These are phyloP conservation scores for Nidularia sp. DNA, from an alignment of 768 basidiomycete species.

Conservation along the genomic window DNA sequence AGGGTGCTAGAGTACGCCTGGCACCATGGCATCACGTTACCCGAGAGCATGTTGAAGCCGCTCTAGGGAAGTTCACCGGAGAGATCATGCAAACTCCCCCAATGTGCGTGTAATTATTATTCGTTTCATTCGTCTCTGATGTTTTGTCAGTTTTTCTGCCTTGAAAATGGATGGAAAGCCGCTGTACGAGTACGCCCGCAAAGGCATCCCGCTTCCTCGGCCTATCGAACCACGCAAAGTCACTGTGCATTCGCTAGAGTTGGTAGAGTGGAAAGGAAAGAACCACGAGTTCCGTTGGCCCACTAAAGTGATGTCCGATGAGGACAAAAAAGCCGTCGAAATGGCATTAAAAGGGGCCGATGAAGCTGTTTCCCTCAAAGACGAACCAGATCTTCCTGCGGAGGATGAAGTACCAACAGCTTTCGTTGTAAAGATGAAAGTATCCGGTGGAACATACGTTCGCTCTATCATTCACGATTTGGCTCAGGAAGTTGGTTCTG, in stretches of 20 bases:
- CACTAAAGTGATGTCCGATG: conserved; percentile 57
- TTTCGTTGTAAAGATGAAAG: conserved; percentile 88
- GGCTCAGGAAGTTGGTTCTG: conserved; percentile 76
- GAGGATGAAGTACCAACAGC: conserved; percentile 54
- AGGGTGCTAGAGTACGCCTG: conserved; percentile 75
- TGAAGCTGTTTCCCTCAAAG: conserved; percentile 29
- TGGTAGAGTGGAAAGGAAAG: conserved; percentile 73
- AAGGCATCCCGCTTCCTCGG: conserved; percentile 86
- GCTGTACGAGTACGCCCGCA: conserved; percentile 91
- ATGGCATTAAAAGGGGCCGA: conserved; percentile 54
- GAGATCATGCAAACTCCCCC: conserved; percentile 90
- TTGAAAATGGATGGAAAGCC: conserved; percentile 98
- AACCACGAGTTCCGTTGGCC: conserved; percentile 82
- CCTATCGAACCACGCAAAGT: conserved; percentile 88
- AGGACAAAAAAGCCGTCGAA: conserved; percentile 68
- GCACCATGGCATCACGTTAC: conserved; percentile 87
- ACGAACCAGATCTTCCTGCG: conserved; percentile 27
- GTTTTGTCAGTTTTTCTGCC: conserved; percentile 78
- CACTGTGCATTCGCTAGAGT: conserved; percentile 75
- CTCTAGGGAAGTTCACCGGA: conserved; percentile 73
- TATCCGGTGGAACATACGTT: conserved; percentile 96
- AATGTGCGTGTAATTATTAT: conserved; percentile 51
- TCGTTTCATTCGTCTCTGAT: background rate
- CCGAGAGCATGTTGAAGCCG: conserved; percentile 63
- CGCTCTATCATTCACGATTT: conserved; percentile 94